Evolutionary conservation across 257 asterid species (phyloP).

Genomic region (Ehretia macrophylla): DNA sequence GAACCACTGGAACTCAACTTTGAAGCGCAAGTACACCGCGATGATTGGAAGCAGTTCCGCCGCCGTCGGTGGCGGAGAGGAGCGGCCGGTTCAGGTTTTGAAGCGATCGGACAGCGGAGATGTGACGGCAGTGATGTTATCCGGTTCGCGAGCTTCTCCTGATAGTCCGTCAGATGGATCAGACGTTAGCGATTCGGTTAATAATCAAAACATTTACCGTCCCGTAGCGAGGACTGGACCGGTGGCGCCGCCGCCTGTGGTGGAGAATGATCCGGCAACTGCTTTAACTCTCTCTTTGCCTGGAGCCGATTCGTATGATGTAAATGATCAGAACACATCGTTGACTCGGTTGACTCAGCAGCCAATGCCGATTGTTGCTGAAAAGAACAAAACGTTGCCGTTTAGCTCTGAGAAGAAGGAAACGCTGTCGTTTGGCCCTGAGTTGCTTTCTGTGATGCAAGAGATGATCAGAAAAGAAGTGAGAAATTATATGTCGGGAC

Average conservation of each 20-base stretch:
- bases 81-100: conserved; percentile 25
- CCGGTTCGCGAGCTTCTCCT: conserved; percentile 1
- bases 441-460: conserved; percentile 24
- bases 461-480: conserved; percentile 39
- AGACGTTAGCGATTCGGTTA: conserved; percentile 15
- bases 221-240: conserved; percentile 1
- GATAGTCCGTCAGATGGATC: conserved; percentile 19
- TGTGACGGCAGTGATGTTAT: conserved; percentile 21
- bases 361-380: conserved; percentile 5
- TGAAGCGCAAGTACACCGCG: conserved; percentile 21
- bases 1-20: conserved; percentile 14
- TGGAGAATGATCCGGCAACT: conserved; percentile 22
- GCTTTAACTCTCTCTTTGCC: conserved; percentile 41
- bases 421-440: conserved; percentile 19
- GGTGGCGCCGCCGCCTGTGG: not conserved
- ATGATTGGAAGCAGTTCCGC: not conserved
- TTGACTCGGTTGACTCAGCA: not conserved
- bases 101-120: conserved; percentile 30
- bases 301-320: conserved; percentile 8
- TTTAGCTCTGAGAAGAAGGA: conserved; percentile 1
- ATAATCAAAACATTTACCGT: not conserved
- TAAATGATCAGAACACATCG: not conserved
- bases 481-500: conserved; percentile 23
- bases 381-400: not conserved
- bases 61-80: conserved; percentile 14